Evolutionary conservation across 495 filamentous ascomycete species (phyloP), one percentile per base, ranked within the genome.

Genomic region (Penicillium waksmanii): DNA sequence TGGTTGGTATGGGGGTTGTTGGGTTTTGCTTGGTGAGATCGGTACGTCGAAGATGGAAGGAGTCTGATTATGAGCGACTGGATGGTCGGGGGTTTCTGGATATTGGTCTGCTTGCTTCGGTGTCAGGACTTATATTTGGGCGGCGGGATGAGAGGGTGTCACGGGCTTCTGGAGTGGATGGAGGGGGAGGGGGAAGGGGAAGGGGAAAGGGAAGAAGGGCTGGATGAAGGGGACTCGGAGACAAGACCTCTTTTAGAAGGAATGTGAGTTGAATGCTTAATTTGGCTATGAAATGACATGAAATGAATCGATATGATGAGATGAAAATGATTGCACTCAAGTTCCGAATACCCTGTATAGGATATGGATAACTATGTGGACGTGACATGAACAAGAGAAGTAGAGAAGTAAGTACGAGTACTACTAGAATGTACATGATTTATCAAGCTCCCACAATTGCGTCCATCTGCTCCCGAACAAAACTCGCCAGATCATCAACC

Each of bases 401-500:
- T 38, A 31, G 27, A 31, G 27, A 31, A 31, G 27, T 38, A 38
- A 38, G 10, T 15, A 11, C 35, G 5, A 12, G 35, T 38, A 38
- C 35, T 12, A 43, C 38, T 7, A 13, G 11, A 43, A 47, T n/a
- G 23, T 46, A 10, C 49, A 35, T 5, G 31, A 18, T 35, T 52
- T 36, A 10, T 27, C 56, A 10, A 44, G 49, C 10, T 23, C 23
- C 23, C 23, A 57, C 56, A 7, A 46, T 55, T 21, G 36, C 18
- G 21, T 63, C 63, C 64, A 66, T 66, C 12, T 48, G 46, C 21
- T 66, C 60, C n/a, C 50, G 53, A 3, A 66, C 34, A 23, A 60
- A 40, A 1, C 40, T 12, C 34, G 49, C 21, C 23, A 84, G 64
- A 49, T 79, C 72, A 13, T 67, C 60, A 7, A 82, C 70, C 15